Evolutionary conservation across 2,329 filamentous ascomycete genomes (phyloP), one percentile per base, ranked within the genome.

Genomic region (Cytospora chrysosperma): DNA sequence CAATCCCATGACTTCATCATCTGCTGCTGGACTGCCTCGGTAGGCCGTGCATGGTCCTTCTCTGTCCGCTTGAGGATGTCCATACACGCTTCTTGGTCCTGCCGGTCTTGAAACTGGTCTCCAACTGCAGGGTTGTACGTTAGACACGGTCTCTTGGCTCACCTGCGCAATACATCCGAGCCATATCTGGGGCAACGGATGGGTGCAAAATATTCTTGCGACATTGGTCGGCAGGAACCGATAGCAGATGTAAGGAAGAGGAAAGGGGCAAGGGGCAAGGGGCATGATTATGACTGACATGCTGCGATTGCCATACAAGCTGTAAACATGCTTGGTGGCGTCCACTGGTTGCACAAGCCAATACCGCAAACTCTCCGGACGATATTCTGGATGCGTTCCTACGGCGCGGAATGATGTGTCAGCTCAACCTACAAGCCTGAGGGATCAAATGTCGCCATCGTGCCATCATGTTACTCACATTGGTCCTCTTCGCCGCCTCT

Each of bases 331-430:
- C 79, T 79, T 0, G 85, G 84, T 28, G 85, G 81, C 1, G 80
- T 83, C 71, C 78, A 79, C 47, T 80, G 76, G 69, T 88, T 88
- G 30, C 80, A 82, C 13, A 83, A 71, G 0, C 83, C 85, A 40
- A 87, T 86, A 1, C 86, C 86, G 67, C 85, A 88, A 2, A 88
- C 73, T 27, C 79, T 75, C 19, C 82, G 75, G 2, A 88, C 78
- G 32, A 84, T 75, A 19, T 70, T 66, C 62, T 80, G 75, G 9
- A 84, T 79, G 17, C 76, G 74, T 51, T 78, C 70, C 75, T 82
- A 69, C 24, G 37, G 28, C 7, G 27, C 19, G 30, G 4, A 40
- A 43, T 13, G 9, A 34, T 15, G 6, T 47, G 49, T 63, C 56
- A 62, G 60, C 53, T 37, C 24, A 32, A 28, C 56, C 56, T 28